Evolutionary conservation across 2,329 filamentous ascomycete genomes (phyloP).

Genomic region (Penicillium sp.): DNA sequence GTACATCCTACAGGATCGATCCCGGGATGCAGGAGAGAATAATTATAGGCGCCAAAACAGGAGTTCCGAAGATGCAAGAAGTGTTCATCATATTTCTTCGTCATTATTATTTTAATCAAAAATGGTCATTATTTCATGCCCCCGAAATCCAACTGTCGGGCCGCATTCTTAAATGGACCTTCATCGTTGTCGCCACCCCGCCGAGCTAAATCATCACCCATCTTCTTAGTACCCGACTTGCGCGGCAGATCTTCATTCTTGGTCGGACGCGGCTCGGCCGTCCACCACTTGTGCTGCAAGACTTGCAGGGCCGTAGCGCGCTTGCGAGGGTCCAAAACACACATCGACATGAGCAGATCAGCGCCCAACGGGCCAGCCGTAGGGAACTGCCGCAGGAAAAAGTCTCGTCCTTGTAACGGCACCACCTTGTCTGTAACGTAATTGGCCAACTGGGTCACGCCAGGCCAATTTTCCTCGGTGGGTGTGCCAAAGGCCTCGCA

Average conservation of each 20-base stretch:
- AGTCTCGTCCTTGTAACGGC: slow-evolving; percentile 66
- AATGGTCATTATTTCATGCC: slow-evolving; percentile 35
- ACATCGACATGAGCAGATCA: slow-evolving; percentile 83
- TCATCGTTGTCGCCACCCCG: slow-evolving; percentile 73
- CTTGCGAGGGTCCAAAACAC: slow-evolving; percentile 83
- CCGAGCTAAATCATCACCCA: slow-evolving; percentile 81
- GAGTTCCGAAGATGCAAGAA: background rate
- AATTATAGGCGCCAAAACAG: background rate
- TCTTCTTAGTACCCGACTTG: slow-evolving; percentile 73
- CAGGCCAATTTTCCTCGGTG: slow-evolving; percentile 93
- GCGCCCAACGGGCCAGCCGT: slow-evolving; percentile 81
- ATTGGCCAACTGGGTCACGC: slow-evolving; percentile 76
- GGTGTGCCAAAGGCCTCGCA: slow-evolving; percentile 86
- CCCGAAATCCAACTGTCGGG: slow-evolving; percentile 80
- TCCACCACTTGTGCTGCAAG: slow-evolving; percentile 85
- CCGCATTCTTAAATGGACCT: slow-evolving; percentile 69
- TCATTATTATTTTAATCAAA: background rate
- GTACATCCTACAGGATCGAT: background rate
- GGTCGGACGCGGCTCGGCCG: slow-evolving; percentile 78
- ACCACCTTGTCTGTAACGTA: slow-evolving; percentile 70
- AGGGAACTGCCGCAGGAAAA: slow-evolving; percentile 76
- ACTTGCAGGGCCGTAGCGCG: slow-evolving; percentile 77
- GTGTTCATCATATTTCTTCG: background rate
- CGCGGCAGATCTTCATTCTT: slow-evolving; percentile 78
- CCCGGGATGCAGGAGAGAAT: background rate